A percentile compares a stretch with the other conserved stretches of the same genome.
Evolutionary conservation across 1,284 basidiomycete species (phyloP).

Genomic region (Mycena sp.): DNA sequence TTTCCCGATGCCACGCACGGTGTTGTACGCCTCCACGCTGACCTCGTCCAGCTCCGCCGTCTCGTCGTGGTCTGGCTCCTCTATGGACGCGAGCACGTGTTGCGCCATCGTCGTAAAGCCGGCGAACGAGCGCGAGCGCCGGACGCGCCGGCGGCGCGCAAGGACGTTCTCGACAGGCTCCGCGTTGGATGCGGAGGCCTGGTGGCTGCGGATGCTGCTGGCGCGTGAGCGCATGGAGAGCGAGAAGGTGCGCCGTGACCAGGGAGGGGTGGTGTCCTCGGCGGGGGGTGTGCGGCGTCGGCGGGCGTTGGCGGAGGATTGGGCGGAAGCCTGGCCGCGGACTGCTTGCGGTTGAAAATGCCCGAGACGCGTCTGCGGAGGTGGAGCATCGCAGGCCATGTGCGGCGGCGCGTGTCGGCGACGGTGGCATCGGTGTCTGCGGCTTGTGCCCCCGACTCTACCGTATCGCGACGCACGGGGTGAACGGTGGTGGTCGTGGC

Average conservation of each 20-base stretch:
- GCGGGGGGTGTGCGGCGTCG: not conserved
- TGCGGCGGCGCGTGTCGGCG: conserved; percentile 1
- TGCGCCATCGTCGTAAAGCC: conserved; percentile 23
- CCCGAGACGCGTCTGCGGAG: conserved; percentile 19
- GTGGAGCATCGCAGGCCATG: conserved; percentile 1
- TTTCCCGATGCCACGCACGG: conserved; percentile 2
- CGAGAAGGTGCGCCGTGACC: conserved; percentile 9
- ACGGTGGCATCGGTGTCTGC: not conserved
- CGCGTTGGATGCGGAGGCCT: not conserved
- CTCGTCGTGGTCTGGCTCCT: not conserved
- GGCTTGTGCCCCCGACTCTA: not conserved
- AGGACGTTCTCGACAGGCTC: conserved; percentile 4
- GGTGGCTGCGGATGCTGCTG: not conserved
- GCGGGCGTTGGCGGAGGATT: conserved; percentile 2
- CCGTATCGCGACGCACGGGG: too few species aligned
- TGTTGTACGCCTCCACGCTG: conserved; percentile 11
- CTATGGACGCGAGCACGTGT: not conserved
- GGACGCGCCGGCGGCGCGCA: not conserved
- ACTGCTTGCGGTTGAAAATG: conserved; percentile 21
- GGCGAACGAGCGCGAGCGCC: conserved; percentile 24
- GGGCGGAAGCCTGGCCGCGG: not conserved
- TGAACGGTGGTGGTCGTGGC: too few species aligned
- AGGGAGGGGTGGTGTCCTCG: not conserved
- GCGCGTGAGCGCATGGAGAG: conserved; percentile 19
- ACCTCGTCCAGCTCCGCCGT: conserved; percentile 1